Evolutionary conservation across 208 protist genomes (phyloP).

Genomic region (Acanthamoeba healyi): DNA sequence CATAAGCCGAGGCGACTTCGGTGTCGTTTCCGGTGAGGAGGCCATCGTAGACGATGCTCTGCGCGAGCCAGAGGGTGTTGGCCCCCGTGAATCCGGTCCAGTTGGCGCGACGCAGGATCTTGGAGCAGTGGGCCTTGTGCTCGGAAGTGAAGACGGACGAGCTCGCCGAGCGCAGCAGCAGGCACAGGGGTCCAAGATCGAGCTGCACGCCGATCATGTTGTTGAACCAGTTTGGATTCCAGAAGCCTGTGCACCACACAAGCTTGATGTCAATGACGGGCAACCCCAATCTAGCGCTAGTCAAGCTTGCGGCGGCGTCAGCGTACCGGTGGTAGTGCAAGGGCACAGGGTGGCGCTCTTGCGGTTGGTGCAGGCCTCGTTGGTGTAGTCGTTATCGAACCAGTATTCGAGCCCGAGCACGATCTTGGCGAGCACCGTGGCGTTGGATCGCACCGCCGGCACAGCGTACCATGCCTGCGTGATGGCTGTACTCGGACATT

Average conservation of each 20-base stretch:
- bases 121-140: background rate
- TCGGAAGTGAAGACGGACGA: background rate
- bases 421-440: background rate
- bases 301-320: background rate
- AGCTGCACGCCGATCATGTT: constrained; percentile 67
- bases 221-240: constrained; percentile 15
- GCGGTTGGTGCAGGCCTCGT: constrained; percentile 55
- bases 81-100: constrained; percentile 34
- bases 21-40: background rate
- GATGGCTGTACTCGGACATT: background rate
- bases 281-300: background rate
- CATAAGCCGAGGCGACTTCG: background rate
- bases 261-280: background rate
- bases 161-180: background rate
- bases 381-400: constrained; percentile 62
- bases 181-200: background rate
- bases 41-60: constrained; percentile 20
- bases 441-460: background rate
- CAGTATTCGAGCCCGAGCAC: background rate
- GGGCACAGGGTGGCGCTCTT: background rate
- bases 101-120: constrained; percentile 17
- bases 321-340: background rate
- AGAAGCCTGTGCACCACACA: background rate
- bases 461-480: background rate
- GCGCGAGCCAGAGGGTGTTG: constrained; percentile 45